Conservation (phyloP, 352 stramenopile species). For the Globisporangium parvum region DNA sequence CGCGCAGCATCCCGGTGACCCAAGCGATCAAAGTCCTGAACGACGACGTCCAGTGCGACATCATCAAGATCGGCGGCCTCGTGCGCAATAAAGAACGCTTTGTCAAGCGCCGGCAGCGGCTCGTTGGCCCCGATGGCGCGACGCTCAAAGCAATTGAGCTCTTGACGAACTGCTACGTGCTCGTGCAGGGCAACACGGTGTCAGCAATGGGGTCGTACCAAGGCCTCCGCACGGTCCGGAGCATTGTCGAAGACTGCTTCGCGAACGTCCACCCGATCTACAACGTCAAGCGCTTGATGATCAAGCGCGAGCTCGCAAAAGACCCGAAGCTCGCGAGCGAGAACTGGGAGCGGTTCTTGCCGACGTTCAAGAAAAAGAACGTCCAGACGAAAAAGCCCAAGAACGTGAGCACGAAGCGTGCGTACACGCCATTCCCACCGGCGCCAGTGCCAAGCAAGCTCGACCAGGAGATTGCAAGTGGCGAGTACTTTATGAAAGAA, state of each 20-base stretch:
- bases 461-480: conserved; percentile 97
- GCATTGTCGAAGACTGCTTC: conserved; percentile 99
- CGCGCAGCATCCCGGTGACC: conserved; percentile 95
- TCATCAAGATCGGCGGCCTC: conserved; percentile 99
- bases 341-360: conserved; percentile 98
- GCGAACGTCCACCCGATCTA: conserved; percentile 99
- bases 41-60: conserved; percentile 98
- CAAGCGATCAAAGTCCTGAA: conserved; percentile 97
- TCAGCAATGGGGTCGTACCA: conserved; percentile 85
- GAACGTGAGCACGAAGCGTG: conserved; percentile 88
- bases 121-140: conserved; percentile 96
- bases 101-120: conserved; percentile 96
- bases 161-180: conserved; percentile 98
- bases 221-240: conserved; percentile 92
- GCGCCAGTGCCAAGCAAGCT: conserved; percentile 94
- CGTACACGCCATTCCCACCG: conserved; percentile 99
- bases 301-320: conserved; percentile 99
- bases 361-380: conserved; percentile 99
- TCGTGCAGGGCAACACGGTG: conserved; percentile 99
- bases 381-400: conserved; percentile 94
- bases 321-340: conserved; percentile 95
- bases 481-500: conserved; percentile 99
- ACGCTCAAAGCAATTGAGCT: conserved; percentile 98
- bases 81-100: conserved; percentile 99
- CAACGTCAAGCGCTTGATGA: conserved; percentile 99